Percentiles rank a stretch among this genome's conserved stretches.
phyloP scores from a whole-genome alignment of 2,329 filamentous ascomycete genomes.

The Botrytis porri region DNA sequence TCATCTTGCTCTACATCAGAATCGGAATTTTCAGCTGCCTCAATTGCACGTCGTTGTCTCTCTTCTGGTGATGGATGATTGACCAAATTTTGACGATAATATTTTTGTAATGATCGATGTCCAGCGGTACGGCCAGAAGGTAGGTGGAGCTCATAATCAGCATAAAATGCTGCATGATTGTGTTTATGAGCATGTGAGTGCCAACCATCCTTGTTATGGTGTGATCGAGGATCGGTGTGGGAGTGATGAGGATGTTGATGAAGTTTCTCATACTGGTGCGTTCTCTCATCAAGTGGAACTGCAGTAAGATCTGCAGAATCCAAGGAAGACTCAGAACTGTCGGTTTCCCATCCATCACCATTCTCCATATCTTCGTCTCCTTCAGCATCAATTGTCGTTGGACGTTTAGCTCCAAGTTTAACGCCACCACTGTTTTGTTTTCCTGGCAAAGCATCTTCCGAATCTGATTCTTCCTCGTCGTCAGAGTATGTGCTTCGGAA shows the following conservation, averaged over 20 bases:
- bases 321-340: constrained; percentile 83
- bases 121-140: constrained; percentile 87
- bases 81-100: constrained; percentile 90
- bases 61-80: constrained; percentile 79
- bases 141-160: constrained; percentile 91
- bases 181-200: constrained; percentile 81
- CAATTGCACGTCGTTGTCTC: constrained; percentile 65
- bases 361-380: constrained; percentile 55
- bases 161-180: constrained; percentile 73
- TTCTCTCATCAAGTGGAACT: constrained; percentile 70
- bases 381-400: constrained; percentile 50
- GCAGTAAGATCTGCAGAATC: constrained; percentile 81
- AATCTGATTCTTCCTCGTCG: constrained; percentile 60
- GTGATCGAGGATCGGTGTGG: constrained; percentile 65
- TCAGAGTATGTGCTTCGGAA: constrained; percentile 96
- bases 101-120: constrained; percentile 80
- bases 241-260: constrained; percentile 74
- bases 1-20: constrained; percentile 44
- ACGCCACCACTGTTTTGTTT: constrained; percentile 57
- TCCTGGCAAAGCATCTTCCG: constrained; percentile 49
- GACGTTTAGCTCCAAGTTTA: constrained; percentile 64
- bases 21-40: constrained; percentile 48
- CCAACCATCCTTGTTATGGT: constrained; percentile 73
- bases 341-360: constrained; percentile 91
- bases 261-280: constrained; percentile 69